Conservation (phyloP, 2,329 filamentous ascomycete species). For the Pseudogymnoascus sp. region DNA sequence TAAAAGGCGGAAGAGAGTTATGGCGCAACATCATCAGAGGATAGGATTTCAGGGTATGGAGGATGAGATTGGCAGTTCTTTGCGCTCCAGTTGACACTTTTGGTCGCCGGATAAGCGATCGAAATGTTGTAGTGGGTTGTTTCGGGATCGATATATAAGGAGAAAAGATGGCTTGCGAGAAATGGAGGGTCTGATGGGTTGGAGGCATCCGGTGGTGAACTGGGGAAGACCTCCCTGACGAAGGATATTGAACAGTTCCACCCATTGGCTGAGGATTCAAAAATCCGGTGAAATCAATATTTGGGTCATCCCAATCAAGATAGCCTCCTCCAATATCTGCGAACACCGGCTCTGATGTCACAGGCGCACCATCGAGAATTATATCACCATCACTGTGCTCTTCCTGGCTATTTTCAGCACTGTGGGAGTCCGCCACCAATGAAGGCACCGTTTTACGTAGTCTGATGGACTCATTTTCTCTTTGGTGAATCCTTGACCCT, state of each 20-base stretch:
- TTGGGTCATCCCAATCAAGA: constrained; percentile 19
- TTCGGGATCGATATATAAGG: constrained; percentile 21
- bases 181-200: constrained; percentile 12
- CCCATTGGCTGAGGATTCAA: constrained; percentile 17
- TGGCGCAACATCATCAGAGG: constrained; percentile 33
- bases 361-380: constrained; percentile 13
- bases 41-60: constrained; percentile 36
- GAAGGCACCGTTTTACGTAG: not conserved
- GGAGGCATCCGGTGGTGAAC: constrained; percentile 16
- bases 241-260: constrained; percentile 15
- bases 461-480: constrained; percentile 11
- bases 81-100: constrained; percentile 24
- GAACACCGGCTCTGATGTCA: constrained; percentile 16
- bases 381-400: constrained; percentile 15
- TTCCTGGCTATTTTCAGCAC: constrained; percentile 13
- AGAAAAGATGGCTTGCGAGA: constrained; percentile 15
- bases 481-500: constrained; percentile 11
- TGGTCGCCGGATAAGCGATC: constrained; percentile 26
- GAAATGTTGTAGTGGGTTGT: constrained; percentile 18
- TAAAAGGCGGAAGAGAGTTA: constrained; percentile 35
- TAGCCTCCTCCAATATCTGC: constrained; percentile 13
- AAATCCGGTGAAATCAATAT: constrained; percentile 20
- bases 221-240: constrained; percentile 14
- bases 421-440: constrained; percentile 9
- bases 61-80: constrained; percentile 31